Evolutionary conservation across 495 filamentous ascomycete genomes (phyloP), one percentile per base, ranked within the genome.

Genomic region (Penicillium daleae): DNA sequence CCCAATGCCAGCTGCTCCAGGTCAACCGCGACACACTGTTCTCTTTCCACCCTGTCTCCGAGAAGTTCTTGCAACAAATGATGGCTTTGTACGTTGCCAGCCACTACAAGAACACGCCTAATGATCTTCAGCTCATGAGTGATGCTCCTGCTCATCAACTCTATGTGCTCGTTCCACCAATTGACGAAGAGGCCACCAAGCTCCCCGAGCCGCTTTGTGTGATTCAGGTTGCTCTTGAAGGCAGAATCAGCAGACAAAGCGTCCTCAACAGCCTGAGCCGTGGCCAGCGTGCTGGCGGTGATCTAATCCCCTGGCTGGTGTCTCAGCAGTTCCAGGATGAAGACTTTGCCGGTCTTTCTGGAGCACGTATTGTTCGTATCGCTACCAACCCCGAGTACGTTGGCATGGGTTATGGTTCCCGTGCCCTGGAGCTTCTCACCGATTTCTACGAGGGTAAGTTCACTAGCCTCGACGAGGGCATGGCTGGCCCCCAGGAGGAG

Each of bases 271-370:
- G 90, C 69, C 76, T 99, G 62, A 92, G 89, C 70, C 86, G 96
- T 67, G 96, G 96, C 26, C 90, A 93, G 71, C 83, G 96, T 55
- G 91, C 94, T 9, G 90, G 93, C 22, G 96, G 96, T 61, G 96
- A 99, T 73, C 80, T 99, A 49, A 99, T 99, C 55, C 96, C 96
- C 1, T 99, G 96, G 96, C 85, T 98, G 44, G 91, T 99, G 57
- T 94, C 91, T 72, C 95, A 98, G 73, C 96, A 99, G 75, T 99
- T 97, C 79, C 96, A 98, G 72, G 96, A 99, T 67, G 92, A 96
- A 65, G 91, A 96, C 57, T 99, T 99, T 67, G 95, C 95, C 26
- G 89, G 90, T 59, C 84, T 98, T 17, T 97, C 92, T 7, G 96
- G 96, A 39, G 96, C 94, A 35, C 86, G 96, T 32, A 80, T 99